Conservation (phyloP, 306 rosid species). For the Trifolium fragiferum region DNA sequence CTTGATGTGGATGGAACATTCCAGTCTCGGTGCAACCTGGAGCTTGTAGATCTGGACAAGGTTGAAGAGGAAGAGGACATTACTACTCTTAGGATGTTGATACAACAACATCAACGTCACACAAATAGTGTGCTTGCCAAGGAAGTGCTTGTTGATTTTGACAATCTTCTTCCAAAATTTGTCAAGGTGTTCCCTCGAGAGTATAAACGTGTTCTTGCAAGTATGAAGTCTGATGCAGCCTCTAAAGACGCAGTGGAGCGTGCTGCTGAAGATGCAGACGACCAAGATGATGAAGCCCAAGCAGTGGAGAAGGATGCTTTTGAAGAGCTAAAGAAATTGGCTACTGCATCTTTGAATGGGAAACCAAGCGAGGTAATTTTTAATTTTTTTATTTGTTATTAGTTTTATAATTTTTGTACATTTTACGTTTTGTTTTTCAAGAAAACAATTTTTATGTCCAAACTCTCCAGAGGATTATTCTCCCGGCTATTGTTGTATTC, state of each 20-base stretch:
- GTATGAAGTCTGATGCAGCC: conserved; percentile 62
- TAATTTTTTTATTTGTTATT: not conserved
- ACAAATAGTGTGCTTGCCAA: conserved; percentile 81
- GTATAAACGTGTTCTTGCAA: conserved; percentile 82
- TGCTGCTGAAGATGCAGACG: conserved; percentile 51
- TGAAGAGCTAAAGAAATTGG: conserved; percentile 93
- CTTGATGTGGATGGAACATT: conserved; percentile 78
- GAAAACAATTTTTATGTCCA: conserved; percentile 1
- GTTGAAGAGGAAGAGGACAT: conserved; percentile 88
- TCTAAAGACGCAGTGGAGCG: conserved; percentile 49
- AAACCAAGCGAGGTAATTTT: conserved; percentile 60
- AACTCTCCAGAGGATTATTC: not conserved
- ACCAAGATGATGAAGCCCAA: conserved; percentile 61
- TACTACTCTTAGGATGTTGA: conserved; percentile 75
- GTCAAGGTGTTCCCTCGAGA: conserved; percentile 91
- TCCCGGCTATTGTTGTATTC: not conserved
- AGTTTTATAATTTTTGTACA: not conserved
- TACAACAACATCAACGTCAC: conserved; percentile 97
- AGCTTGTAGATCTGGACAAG: conserved; percentile 91
- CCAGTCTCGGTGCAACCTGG: conserved; percentile 76
- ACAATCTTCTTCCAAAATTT: conserved; percentile 77
- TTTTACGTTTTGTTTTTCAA: not conserved
- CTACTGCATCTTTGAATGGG: conserved; percentile 69
- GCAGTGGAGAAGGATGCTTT: conserved; percentile 76
- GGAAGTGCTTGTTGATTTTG: conserved; percentile 80